Conservation (phyloP, 441 rosid genomes). For the Isatis lusitanica region DNA sequence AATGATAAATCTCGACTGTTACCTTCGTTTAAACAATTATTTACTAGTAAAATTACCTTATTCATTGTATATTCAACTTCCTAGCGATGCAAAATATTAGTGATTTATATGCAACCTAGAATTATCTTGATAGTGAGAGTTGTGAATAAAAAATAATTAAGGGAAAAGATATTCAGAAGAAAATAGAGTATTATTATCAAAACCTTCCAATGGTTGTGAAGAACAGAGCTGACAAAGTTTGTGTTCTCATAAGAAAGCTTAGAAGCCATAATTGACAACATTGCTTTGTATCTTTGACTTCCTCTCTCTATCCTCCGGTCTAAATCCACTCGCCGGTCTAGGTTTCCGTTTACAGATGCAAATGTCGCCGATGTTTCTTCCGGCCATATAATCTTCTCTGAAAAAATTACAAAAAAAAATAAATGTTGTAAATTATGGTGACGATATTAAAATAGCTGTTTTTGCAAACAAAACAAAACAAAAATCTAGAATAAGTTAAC, state of each 20-base stretch:
- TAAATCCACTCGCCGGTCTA: conserved; percentile 53
- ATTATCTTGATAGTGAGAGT: not conserved
- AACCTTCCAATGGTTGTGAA: conserved; percentile 54
- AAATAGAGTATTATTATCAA: not conserved
- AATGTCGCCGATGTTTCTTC: conserved; percentile 46
- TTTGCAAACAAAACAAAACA: not conserved
- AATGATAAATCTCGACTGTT: not conserved
- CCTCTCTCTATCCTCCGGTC: conserved; percentile 36
- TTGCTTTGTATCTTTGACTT: conserved; percentile 46
- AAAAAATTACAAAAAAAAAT: not conserved
- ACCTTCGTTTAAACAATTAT: not conserved
- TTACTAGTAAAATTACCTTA: not conserved
- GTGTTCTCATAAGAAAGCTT: conserved; percentile 67
- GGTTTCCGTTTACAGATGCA: conserved; percentile 41
- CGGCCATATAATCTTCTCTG: conserved; percentile 52
- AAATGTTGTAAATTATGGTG: not conserved
- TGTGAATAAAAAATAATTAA: not conserved
- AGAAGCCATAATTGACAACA: conserved; percentile 68
- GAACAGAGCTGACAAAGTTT: conserved; percentile 41
- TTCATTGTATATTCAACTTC: not conserved
- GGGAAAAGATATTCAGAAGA: not conserved
- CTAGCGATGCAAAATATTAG: not conserved
- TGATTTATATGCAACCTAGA: not conserved
- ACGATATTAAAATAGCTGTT: not conserved
- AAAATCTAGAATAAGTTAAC: not conserved